Conservation (phyloP, 805 yeast genomes). For the Tetrapisispora arboricola region DNA sequence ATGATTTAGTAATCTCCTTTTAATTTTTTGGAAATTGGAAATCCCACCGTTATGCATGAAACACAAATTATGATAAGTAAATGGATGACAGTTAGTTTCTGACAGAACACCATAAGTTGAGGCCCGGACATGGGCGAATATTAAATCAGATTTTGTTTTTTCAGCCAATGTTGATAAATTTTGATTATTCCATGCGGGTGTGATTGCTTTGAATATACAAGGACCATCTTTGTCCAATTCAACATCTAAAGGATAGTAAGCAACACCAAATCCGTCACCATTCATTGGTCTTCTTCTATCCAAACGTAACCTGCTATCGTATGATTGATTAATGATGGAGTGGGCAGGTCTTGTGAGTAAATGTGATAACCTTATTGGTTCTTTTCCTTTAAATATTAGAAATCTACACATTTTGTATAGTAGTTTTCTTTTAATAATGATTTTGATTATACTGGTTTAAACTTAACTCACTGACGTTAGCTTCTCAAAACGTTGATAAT, state of each 20-base stretch:
- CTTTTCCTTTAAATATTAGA: constrained; percentile 83
- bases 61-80: constrained; percentile 74
- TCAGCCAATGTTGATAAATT: constrained; percentile 78
- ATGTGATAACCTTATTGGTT: constrained; percentile 77
- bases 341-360: constrained; percentile 91
- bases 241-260: constrained; percentile 64
- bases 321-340: constrained; percentile 92
- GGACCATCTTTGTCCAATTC: constrained; percentile 59
- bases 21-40: constrained; percentile 60
- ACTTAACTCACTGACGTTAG: no score
- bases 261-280: constrained; percentile 98
- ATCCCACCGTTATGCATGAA: constrained; percentile 98
- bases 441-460: no score
- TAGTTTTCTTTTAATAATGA: no score
- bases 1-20: constrained; percentile 60
- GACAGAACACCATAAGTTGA: constrained; percentile 89
- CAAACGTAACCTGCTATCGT: constrained; percentile 77
- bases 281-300: constrained; percentile 88
- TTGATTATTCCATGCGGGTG: constrained; percentile 97
- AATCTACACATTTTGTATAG: constrained; percentile 71
- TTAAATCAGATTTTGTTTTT: constrained; percentile 73
- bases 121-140: constrained; percentile 94
- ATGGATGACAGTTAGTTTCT: constrained; percentile 97
- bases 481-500: no score
- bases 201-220: constrained; percentile 87